phyloP scores from a whole-genome alignment of 768 basidiomycete genomes.

The Lactarius pseudohatsudake region DNA sequence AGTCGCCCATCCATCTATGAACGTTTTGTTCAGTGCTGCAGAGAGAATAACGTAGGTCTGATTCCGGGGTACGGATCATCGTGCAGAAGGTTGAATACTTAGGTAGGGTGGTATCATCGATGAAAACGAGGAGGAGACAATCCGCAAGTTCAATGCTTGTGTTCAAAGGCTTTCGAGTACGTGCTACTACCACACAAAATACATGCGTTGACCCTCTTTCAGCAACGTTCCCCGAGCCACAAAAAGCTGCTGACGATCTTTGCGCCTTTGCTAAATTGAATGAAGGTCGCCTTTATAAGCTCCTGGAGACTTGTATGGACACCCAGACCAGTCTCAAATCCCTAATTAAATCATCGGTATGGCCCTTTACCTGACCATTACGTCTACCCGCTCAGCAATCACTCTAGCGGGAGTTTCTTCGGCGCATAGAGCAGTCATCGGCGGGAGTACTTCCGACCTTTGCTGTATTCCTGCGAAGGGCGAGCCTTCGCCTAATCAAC shows the following conservation, averaged over 20 bases:
- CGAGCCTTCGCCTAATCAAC: slow-evolving; percentile 73
- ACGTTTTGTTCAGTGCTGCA: slow-evolving; percentile 68
- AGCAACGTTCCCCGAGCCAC: slow-evolving; percentile 65
- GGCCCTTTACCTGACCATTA: slow-evolving; percentile 28
- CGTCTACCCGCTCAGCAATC: not conserved
- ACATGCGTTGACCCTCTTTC: slow-evolving; percentile 2
- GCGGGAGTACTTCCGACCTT: slow-evolving; percentile 65
- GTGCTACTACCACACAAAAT: slow-evolving; percentile 30
- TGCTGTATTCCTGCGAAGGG: slow-evolving; percentile 64
- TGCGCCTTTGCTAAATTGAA: slow-evolving; percentile 82
- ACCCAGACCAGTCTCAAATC: slow-evolving; percentile 79
- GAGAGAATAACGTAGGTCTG: slow-evolving; percentile 78
- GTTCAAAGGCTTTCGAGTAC: slow-evolving; percentile 63
- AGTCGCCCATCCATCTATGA: slow-evolving; percentile 74
- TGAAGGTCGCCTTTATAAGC: slow-evolving; percentile 81
- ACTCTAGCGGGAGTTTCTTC: slow-evolving; percentile 70
- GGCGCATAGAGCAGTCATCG: slow-evolving; percentile 70
- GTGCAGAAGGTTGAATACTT: slow-evolving; percentile 11
- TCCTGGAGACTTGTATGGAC: slow-evolving; percentile 80
- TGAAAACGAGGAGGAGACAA: slow-evolving; percentile 67
- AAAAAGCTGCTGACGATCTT: slow-evolving; percentile 77
- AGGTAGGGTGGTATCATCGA: slow-evolving; percentile 87
- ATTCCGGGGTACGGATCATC: slow-evolving; percentile 4
- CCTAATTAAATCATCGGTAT: slow-evolving; percentile 73
- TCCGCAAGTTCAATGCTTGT: slow-evolving; percentile 51